These are phyloP conservation scores for Kregervanrija fluxuum DNA, from an alignment of 805 yeast genomes.

Conservation along the genomic window DNA sequence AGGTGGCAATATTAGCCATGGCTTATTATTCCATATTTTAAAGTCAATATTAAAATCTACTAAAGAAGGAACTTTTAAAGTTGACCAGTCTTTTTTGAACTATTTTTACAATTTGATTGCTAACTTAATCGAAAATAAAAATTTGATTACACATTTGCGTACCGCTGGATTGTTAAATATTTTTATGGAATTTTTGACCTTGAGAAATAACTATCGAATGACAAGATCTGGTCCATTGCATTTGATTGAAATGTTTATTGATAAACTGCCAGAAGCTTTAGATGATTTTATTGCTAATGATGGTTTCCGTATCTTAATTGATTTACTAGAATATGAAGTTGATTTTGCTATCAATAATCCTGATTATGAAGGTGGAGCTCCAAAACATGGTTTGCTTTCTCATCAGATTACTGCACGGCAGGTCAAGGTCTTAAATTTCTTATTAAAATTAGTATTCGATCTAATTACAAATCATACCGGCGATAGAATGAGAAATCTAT, in stretches of 20 bases:
- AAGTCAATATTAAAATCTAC: slow-evolving; percentile 52
- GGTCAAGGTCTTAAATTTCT: slow-evolving; percentile 47
- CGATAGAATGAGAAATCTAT: slow-evolving; percentile 75
- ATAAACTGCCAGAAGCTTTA: slow-evolving; percentile 41
- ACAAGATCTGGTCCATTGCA: slow-evolving; percentile 60
- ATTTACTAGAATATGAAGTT: slow-evolving; percentile 56
- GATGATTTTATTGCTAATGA: slow-evolving; percentile 56
- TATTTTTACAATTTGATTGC: slow-evolving; percentile 56
- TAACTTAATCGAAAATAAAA: slow-evolving; percentile 49
- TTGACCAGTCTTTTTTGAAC: slow-evolving; percentile 22
- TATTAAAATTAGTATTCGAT: slow-evolving; percentile 56
- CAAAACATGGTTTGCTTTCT: slow-evolving; percentile 42
- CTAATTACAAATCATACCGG: slow-evolving; percentile 70
- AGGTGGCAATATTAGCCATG: slow-evolving; percentile 86
- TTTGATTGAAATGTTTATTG: slow-evolving; percentile 41
- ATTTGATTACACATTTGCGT: slow-evolving; percentile 49
- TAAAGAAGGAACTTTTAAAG: slow-evolving; percentile 24
- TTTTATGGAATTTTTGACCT: slow-evolving; percentile 51
- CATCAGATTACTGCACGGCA: slow-evolving; percentile 54
- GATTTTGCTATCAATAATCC: slow-evolving; percentile 56
- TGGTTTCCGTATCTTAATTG: slow-evolving; percentile 61
- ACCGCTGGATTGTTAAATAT: slow-evolving; percentile 72
- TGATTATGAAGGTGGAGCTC: slow-evolving; percentile 44
- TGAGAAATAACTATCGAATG: slow-evolving; percentile 44
- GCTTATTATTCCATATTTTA: slow-evolving; percentile 65